A percentile compares a stretch with the other conserved stretches of the same genome.
phyloP scores from a whole-genome alignment of 1,284 basidiomycete genomes.

The Inonotus hispidus region DNA sequence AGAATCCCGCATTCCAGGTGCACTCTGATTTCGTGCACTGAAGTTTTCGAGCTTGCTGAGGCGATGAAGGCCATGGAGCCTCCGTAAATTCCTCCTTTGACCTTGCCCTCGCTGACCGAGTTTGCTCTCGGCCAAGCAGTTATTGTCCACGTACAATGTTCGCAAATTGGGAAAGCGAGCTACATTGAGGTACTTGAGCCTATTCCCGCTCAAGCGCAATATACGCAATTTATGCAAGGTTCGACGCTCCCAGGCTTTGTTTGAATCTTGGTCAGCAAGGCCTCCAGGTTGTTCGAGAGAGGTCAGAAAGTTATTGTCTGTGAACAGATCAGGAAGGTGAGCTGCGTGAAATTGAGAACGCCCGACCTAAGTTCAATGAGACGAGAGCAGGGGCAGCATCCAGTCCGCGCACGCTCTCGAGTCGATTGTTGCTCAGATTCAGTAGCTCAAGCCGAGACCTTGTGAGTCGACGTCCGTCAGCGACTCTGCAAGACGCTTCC shows the following conservation, averaged over 20 bases:
- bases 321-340: neutral
- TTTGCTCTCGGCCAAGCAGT: constrained; percentile 46
- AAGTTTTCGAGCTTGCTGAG: constrained; percentile 81
- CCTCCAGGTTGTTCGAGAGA: constrained; percentile 3
- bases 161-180: constrained; percentile 68
- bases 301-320: constrained; percentile 15
- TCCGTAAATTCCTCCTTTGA: constrained; percentile 20
- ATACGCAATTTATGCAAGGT: constrained; percentile 73
- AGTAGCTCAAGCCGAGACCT: constrained; percentile 82
- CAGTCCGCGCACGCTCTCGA: constrained; percentile 58
- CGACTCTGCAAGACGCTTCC: neutral
- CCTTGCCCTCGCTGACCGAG: constrained; percentile 1
- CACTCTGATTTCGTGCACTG: constrained; percentile 85
- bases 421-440: constrained; percentile 75
- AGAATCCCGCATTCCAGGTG: constrained; percentile 49
- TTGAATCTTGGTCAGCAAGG: neutral
- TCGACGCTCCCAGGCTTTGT: constrained; percentile 22
- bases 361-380: constrained; percentile 78
- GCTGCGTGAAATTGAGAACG: constrained; percentile 4
- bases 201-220: constrained; percentile 82
- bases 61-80: constrained; percentile 46
- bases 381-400: constrained; percentile 58
- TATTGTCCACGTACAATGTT: constrained; percentile 91
- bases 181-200: constrained; percentile 65
- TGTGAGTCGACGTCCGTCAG: constrained; percentile 3